Percentiles rank a stretch among this genome's conserved stretches.
Evolutionary conservation across 2,329 filamentous ascomycete species (phyloP).

Genomic region (Cladophialophora exuberans): DNA sequence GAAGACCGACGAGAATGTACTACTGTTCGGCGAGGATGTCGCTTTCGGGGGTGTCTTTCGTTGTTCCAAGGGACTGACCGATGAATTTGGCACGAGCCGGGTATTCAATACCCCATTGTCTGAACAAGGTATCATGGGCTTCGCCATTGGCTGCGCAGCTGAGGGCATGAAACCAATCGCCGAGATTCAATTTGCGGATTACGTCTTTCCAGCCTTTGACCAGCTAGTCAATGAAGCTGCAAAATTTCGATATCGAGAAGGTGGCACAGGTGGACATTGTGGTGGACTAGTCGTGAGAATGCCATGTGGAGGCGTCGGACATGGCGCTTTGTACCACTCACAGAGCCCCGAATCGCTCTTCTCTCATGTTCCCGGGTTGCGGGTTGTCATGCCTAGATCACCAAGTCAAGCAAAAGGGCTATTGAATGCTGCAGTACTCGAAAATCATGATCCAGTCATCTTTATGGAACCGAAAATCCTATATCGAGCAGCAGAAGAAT

Average conservation of each 20-base stretch:
- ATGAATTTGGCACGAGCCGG: constrained; percentile 81
- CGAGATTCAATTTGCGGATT: constrained; percentile 95
- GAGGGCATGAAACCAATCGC: constrained; percentile 92
- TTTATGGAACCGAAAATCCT: constrained; percentile 95
- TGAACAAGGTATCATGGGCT: constrained; percentile 93
- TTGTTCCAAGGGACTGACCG: constrained; percentile 86
- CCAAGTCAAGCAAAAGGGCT: constrained; percentile 88
- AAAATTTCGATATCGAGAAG: constrained; percentile 79
- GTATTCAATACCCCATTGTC: constrained; percentile 96
- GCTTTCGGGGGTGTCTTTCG: constrained; percentile 96
- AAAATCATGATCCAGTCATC: constrained; percentile 80
- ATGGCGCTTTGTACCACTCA: constrained; percentile 85
- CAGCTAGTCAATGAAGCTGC: constrained; percentile 93
- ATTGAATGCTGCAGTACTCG: constrained; percentile 73
- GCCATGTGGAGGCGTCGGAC: constrained; percentile 87
- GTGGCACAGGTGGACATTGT: constrained; percentile 65
- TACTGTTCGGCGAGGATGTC: constrained; percentile 96
- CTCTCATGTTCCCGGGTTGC: constrained; percentile 81
- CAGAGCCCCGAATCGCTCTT: constrained; percentile 90
- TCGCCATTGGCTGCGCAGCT: constrained; percentile 85
- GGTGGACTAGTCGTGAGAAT: constrained; percentile 86
- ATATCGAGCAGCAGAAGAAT: constrained; percentile 88
- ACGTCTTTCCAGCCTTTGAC: constrained; percentile 90
- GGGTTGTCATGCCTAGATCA: constrained; percentile 83
- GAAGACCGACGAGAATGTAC: constrained; percentile 78